Evolutionary conservation across 2,329 filamentous ascomycete species (phyloP), one percentile per base, ranked within the genome.

Genomic region (Reticulascus tulasneorum): DNA sequence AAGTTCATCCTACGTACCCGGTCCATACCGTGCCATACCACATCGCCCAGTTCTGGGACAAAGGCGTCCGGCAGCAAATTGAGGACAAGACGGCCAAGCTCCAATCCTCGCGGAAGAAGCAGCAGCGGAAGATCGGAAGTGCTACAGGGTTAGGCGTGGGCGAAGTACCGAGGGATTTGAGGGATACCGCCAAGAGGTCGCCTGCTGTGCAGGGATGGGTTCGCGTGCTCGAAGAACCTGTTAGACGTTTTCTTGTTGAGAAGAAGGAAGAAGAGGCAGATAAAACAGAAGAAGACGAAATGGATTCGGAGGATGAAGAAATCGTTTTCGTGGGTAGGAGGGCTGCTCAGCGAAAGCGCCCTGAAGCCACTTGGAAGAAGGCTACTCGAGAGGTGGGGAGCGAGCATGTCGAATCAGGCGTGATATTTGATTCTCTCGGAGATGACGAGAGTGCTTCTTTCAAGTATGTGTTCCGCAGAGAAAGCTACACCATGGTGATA

Each of bases 11-110:
- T 3, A 93, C 90, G 11, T 79, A 96, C 59, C 82, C 82, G 5
- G 75, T 87, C 33, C 81, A 84, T 51, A 67, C 75, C 40, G 80
- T 96, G 12, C 93, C 90, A 0, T 97, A 97, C 67, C 89, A 91
- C 54, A 73, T 96, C 37, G 91, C 91, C 3, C 79, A 84, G 12
- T 77, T 88, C 45, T 95, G 89, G 88, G 89, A 95, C 51, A 29
- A 27, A 4, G 62, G 68, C 35, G 48, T 69, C 33, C 69, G 70
- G 17, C 60, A 75, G 48, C 69, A 64, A 45, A 69, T 69, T 41
- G 71, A 75, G 41, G 62, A 67, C 16, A 66, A 67, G 52, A 64
- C 59, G 18, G 53, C 60, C 9, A 58, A 52, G 10, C 61, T 53
- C 38, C 66, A 52, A 52, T 58, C 50, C 40, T 59, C 55, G 54